Evolutionary conservation across 73 alveolate species (phyloP), one percentile per base, ranked within the genome.

Genomic region (Tetrahymena elliotti): DNA sequence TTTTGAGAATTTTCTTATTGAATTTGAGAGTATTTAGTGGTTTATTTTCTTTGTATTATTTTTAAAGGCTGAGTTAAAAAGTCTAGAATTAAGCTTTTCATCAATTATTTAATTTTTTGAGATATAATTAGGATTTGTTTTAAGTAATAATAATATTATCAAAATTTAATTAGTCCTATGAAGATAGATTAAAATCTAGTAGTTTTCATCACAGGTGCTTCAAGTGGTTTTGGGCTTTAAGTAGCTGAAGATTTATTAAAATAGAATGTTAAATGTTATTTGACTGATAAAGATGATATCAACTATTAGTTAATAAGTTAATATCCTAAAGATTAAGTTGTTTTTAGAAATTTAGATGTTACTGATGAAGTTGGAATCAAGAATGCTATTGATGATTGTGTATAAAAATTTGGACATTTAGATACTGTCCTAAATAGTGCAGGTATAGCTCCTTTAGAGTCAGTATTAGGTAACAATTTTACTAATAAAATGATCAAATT

Each of bases 381-480:
- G 84, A 39, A 54, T 20, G 98, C 98, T 40, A 92, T 98, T 40
- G 96, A 96, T 36, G 96, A 94, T 34, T 94, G 98, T 24, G 98
- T 97, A 8, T 93, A 94, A 92, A 38, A 94, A 36, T 98, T 93
- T 95, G 98, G 98, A 15, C 95, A 97, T 27, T 38, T 98, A 38
- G 98, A 98, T 84, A 95, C 95, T 33, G 98, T 97, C 20, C 94
- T 98, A 13, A 96, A 97, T 53, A 96, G 98, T 83, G 99, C 99
- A 22, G 99, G 99, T 33, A 94, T 98, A 54, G 96, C 94, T 22
- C 96, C 96, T 41, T 93, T 95, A 31, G 93, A 20, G 36, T 96
- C 98, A 9, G 84, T 96, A 4, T 92, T 97, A 18, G 20, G 95
- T 7, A 94, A 83, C 38, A 96, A 97, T 52, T 93, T 93, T 34